Evolutionary conservation across 768 basidiomycete genomes (phyloP), one percentile per base, ranked within the genome.

Genomic region (Termitomyces sp.): DNA sequence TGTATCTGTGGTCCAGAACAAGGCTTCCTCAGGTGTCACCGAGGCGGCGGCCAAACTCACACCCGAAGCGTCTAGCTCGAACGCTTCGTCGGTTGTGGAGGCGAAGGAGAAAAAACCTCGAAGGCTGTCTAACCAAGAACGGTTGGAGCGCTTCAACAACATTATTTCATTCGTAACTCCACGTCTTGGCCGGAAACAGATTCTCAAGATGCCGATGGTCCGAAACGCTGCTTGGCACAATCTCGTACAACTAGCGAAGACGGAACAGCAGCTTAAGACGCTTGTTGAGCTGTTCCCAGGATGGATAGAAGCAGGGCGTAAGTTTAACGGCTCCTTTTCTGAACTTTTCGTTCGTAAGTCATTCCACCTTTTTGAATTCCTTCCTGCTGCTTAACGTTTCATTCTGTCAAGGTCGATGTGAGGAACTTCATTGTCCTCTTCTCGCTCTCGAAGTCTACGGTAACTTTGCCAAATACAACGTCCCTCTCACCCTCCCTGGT

Each of bases 391-490:
- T 2, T 48, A 58, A 36, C 13, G 43, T 3, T 9, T n/a, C 26
- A 26, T 18, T 44, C 36, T 20, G 43, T 40, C 14, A 53, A 90
- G 87, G 81, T 26, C 87, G 88, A 9, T 89, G 86, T 56, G 75
- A 80, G 60, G 79, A 86, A 64, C 77, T 88, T 1, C 66, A 71
- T 14, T 82, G 82, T 58, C 82, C 84, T 3, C 64, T 71, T 28
- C 77, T 88, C 41, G 85, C 86, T 3, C 72, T 90, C 13, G 72
- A 79, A 36, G 80, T 87, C 23, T 86, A 87, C 66, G 80, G 82
- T 23, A 73, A 89, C 66, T 86, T 79, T 58, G 74, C 84, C 14
- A 85, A 83, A 66, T 87, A 88, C 68, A 79, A 81, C 52, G 63
- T 89, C 18, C 68, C 73, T 23, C 75, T 79, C 82, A 43, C n/a